A percentile compares a stretch with the other conserved stretches of the same genome.
Conservation (phyloP, 495 filamentous ascomycete genomes). For the Durotheca rogersii region DNA sequence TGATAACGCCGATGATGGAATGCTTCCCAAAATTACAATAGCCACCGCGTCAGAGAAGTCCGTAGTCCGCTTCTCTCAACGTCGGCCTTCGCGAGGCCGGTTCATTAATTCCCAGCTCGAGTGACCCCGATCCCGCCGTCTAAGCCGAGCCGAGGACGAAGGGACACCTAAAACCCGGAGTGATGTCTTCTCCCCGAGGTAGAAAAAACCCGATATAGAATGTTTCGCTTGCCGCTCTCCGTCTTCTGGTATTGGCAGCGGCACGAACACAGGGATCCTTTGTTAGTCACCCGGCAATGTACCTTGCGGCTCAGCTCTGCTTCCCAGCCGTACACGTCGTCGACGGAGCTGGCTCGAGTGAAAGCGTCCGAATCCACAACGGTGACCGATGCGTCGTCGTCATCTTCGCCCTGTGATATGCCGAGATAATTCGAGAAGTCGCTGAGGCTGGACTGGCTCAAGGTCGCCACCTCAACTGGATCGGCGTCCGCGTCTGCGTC, state of each 20-base stretch:
- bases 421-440: constrained; percentile 42
- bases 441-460: constrained; percentile 21
- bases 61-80: constrained; percentile 1
- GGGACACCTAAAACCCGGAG: constrained; percentile 12
- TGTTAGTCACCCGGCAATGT: constrained; percentile 19
- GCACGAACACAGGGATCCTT: constrained; percentile 12
- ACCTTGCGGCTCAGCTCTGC: constrained; percentile 42
- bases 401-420: constrained; percentile 17
- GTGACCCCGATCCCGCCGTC: constrained; percentile 1
- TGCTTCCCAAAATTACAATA: constrained; percentile 15
- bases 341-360: constrained; percentile 28
- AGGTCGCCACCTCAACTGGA: constrained; percentile 1
- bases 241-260: constrained; percentile 27
- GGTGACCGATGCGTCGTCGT: constrained; percentile 26
- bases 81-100: constrained; percentile 1
- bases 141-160: background rate
- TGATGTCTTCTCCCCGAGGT: constrained; percentile 19
- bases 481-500: constrained; percentile 17
- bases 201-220: constrained; percentile 48
- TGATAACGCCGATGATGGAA: constrained; percentile 27
- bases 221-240: constrained; percentile 39
- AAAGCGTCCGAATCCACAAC: constrained; percentile 28
- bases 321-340: constrained; percentile 53
- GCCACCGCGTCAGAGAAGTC: constrained; percentile 6
- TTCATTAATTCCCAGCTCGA: constrained; percentile 15